These are phyloP conservation scores for Caryopteris hybrid DNA, from an alignment of 305 asterid species.

Conservation along the genomic window DNA sequence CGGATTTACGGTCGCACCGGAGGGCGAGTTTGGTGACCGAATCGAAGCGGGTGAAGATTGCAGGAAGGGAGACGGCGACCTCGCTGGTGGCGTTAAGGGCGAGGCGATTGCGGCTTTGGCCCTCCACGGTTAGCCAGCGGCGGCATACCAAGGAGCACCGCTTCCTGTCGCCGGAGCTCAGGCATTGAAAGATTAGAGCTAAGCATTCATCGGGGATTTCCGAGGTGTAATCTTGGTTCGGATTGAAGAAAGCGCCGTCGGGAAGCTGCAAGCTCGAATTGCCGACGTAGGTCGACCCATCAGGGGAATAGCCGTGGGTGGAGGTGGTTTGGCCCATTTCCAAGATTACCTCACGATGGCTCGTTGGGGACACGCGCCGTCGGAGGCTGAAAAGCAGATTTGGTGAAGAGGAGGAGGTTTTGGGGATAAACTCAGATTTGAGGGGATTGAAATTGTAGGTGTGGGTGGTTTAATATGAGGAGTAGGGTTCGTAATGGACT, in stretches of 20 bases:
- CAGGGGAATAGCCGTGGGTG: not conserved
- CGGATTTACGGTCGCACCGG: constrained; percentile 49
- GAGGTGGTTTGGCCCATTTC: constrained; percentile 19
- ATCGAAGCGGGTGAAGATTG: constrained; percentile 46
- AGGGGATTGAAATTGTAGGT: not conserved
- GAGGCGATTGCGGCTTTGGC: constrained; percentile 60
- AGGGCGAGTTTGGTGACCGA: constrained; percentile 53
- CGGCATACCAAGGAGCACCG: constrained; percentile 54
- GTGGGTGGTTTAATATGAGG: not conserved
- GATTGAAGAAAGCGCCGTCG: constrained; percentile 11
- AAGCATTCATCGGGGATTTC: constrained; percentile 58
- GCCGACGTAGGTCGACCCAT: not conserved
- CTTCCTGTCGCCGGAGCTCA: constrained; percentile 54
- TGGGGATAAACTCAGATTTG: not conserved
- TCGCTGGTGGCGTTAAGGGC: constrained; percentile 41
- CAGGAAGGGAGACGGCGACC: constrained; percentile 28
- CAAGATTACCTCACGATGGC: not conserved
- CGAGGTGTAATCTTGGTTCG: constrained; percentile 26
- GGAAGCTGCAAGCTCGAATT: not conserved
- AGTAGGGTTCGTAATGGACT: not conserved
- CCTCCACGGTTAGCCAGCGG: constrained; percentile 58
- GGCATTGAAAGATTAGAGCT: constrained; percentile 45
- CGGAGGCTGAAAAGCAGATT: not conserved
- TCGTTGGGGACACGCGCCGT: constrained; percentile 14
- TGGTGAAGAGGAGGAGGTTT: not conserved